Percentiles rank a stretch among this genome's conserved stretches.
Evolutionary conservation across 2,329 filamentous ascomycete genomes (phyloP).

Genomic region (Ceratocystis cubensis): DNA sequence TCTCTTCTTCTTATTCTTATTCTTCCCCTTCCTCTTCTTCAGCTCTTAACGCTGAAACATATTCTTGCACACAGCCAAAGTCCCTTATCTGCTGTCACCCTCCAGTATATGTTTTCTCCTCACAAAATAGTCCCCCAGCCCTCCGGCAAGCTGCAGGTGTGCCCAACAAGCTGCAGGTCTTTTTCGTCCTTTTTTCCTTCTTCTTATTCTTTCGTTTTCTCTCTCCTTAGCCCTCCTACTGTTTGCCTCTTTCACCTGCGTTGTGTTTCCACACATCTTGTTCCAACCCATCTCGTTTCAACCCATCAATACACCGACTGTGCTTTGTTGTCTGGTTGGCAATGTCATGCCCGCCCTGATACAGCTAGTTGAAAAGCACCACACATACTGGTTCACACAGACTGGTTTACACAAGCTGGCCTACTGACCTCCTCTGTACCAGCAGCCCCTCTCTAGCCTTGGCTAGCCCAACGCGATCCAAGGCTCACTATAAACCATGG

Average conservation of each 20-base stretch:
- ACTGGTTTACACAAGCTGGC: background rate
- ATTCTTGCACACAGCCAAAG: background rate
- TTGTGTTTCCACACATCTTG: background rate
- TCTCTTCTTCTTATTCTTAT: background rate
- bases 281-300: background rate
- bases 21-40: background rate
- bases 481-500: background rate
- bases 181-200: background rate
- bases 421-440: background rate
- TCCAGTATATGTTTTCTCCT: background rate
- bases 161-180: background rate
- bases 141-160: constrained; percentile 1
- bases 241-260: background rate
- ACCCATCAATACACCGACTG: background rate
- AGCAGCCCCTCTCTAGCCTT: background rate
- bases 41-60: background rate
- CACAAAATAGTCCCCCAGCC: background rate
- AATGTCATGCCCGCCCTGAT: background rate
- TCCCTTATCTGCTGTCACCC: background rate
- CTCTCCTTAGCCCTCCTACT: no score
- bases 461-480: background rate
- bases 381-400: no score
- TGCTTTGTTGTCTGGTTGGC: background rate
- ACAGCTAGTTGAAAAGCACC: background rate
- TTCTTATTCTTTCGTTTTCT: background rate